Evolutionary conservation across 805 yeast genomes (phyloP).

Genomic region (Lipomyces chichibuensis): DNA sequence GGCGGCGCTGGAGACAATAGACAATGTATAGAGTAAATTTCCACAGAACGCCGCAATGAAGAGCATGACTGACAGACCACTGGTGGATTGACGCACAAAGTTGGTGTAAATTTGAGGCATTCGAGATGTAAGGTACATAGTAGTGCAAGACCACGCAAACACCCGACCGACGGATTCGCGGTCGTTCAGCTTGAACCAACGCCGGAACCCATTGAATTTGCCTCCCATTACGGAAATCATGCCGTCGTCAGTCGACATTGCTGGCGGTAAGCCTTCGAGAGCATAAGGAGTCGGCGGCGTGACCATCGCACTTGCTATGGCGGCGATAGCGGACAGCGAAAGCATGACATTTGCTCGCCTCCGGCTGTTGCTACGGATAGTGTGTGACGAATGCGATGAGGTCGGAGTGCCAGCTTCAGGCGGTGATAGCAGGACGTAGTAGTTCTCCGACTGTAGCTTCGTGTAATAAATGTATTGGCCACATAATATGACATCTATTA

Average conservation of each 20-base stretch:
- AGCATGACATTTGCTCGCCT: slow-evolving; percentile 31
- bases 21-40: slow-evolving; percentile 72
- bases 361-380: slow-evolving; percentile 22
- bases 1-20: slow-evolving; percentile 64
- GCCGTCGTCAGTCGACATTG: not conserved
- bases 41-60: slow-evolving; percentile 80
- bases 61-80: slow-evolving; percentile 79
- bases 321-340: slow-evolving; percentile 32
- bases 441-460: slow-evolving; percentile 27
- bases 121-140: slow-evolving; percentile 74
- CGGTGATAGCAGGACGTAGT: slow-evolving; percentile 33
- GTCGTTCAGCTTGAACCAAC: slow-evolving; percentile 23
- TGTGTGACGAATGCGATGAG: slow-evolving; percentile 30
- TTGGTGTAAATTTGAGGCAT: slow-evolving; percentile 84
- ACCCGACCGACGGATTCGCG: slow-evolving; percentile 47
- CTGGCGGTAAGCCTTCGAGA: not conserved
- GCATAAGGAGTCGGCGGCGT: slow-evolving; percentile 16
- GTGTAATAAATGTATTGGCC: slow-evolving; percentile 75
- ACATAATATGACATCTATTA: slow-evolving; percentile 68
- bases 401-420: slow-evolving; percentile 20
- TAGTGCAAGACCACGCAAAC: slow-evolving; percentile 80
- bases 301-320: slow-evolving; percentile 32
- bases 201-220: slow-evolving; percentile 19
- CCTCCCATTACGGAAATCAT: slow-evolving; percentile 3
- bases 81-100: slow-evolving; percentile 75